These are phyloP conservation scores for Aristolochia fimbriata DNA, from an alignment of 164 flowering plant genomes.

Conservation along the genomic window DNA sequence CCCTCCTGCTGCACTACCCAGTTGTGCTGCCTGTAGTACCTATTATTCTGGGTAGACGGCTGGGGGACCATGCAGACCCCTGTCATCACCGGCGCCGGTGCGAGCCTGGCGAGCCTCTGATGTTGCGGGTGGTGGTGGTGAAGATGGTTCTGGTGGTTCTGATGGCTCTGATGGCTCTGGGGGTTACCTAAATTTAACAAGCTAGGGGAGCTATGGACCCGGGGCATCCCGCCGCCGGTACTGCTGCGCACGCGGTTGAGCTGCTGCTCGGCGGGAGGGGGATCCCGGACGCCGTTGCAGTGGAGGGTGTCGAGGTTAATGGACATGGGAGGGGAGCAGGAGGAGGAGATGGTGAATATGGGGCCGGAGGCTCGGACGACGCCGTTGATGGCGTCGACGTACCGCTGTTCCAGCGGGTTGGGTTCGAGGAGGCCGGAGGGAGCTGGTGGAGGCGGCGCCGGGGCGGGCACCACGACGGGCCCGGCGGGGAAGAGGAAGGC, in stretches of 20 bases:
- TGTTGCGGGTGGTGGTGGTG: too few relatives aligned
- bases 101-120: slow-evolving; percentile 2
- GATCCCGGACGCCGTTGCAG: slow-evolving; percentile 1
- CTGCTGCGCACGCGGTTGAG: too few relatives aligned
- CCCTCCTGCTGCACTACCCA: too few relatives aligned
- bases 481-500: slow-evolving; percentile 62
- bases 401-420: slow-evolving; percentile 50
- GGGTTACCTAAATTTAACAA: slow-evolving; percentile 8
- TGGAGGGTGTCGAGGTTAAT: slow-evolving; percentile 7
- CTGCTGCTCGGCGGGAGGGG: slow-evolving; percentile 1
- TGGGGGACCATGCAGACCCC: neutral
- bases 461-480: slow-evolving; percentile 8
- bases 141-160: neutral
- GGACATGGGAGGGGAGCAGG: slow-evolving; percentile 51
- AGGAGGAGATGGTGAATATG: slow-evolving; percentile 31
- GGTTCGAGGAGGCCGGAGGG: slow-evolving; percentile 8
- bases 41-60: too few relatives aligned
- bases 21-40: too few relatives aligned
- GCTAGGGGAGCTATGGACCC: slow-evolving; percentile 62
- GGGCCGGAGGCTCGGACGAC: slow-evolving; percentile 22
- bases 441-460: slow-evolving; percentile 11
- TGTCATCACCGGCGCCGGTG: neutral
- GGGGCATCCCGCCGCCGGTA: slow-evolving; percentile 11
- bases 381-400: slow-evolving; percentile 80
- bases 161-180: neutral